Percentiles rank a stretch among this genome's conserved stretches.
Evolutionary conservation across 768 basidiomycete species (phyloP).

Genomic region (Aureoboletus auriporus): DNA sequence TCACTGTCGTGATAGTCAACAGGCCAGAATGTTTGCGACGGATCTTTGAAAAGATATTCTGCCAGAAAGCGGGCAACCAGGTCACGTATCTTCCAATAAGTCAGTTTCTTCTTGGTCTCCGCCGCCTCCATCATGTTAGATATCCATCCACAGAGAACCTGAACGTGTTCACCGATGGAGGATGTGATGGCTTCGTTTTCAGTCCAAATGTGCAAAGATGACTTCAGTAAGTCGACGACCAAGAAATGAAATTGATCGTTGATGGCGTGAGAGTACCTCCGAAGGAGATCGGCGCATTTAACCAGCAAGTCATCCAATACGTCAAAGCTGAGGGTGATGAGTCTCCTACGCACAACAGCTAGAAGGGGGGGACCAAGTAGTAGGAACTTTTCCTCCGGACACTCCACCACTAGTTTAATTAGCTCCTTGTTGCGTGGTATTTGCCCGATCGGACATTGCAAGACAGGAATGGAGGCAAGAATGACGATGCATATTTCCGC

Average conservation of each 20-base stretch:
- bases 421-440: slow-evolving; percentile 61
- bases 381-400: slow-evolving; percentile 53
- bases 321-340: slow-evolving; percentile 48
- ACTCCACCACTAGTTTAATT: slow-evolving; percentile 47
- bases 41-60: slow-evolving; percentile 58
- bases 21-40: slow-evolving; percentile 48
- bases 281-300: slow-evolving; percentile 49
- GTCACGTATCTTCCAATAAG: slow-evolving; percentile 69
- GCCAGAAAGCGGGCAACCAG: slow-evolving; percentile 62
- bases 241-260: slow-evolving; percentile 52
- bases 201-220: slow-evolving; percentile 61
- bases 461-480: slow-evolving; percentile 56
- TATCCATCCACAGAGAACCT: slow-evolving; percentile 53
- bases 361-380: slow-evolving; percentile 55
- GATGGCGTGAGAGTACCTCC: slow-evolving; percentile 49
- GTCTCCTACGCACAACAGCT: slow-evolving; percentile 48
- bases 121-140: slow-evolving; percentile 38
- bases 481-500: slow-evolving; percentile 55
- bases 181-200: slow-evolving; percentile 23
- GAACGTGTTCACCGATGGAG: slow-evolving; percentile 43
- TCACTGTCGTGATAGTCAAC: slow-evolving; percentile 23
- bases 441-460: slow-evolving; percentile 57
- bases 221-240: slow-evolving; percentile 57
- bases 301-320: slow-evolving; percentile 53
- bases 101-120: slow-evolving; percentile 35